phyloP scores from a whole-genome alignment of 257 asterid species.

The Ilex aquifolium region DNA sequence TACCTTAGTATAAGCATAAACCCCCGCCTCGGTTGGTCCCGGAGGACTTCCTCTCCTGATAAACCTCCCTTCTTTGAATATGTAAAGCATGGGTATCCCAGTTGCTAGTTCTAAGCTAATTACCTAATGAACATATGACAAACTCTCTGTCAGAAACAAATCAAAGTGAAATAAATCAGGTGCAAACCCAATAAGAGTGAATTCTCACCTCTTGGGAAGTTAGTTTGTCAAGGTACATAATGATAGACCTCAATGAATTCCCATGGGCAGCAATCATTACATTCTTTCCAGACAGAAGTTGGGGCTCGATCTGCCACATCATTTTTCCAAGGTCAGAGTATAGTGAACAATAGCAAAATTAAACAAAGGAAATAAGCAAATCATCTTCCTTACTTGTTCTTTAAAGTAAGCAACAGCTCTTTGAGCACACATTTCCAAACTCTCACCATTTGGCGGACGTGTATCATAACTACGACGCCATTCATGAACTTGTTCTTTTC shows the following conservation, averaged over 20 bases:
- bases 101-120: constrained; percentile 92
- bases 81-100: constrained; percentile 98
- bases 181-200: constrained; percentile 1
- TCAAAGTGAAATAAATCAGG: neutral
- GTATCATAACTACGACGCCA: constrained; percentile 95
- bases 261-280: constrained; percentile 98
- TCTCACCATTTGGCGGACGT: constrained; percentile 97
- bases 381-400: constrained; percentile 45
- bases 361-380: neutral
- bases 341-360: neutral
- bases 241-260: constrained; percentile 91
- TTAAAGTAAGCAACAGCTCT: constrained; percentile 95
- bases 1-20: constrained; percentile 96
- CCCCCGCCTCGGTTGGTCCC: constrained; percentile 82
- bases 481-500: constrained; percentile 82
- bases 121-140: constrained; percentile 43
- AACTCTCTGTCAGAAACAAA: neutral
- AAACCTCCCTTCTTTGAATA: constrained; percentile 72
- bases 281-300: constrained; percentile 66
- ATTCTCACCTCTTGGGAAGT: constrained; percentile 82
- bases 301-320: constrained; percentile 73
- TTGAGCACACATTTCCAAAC: constrained; percentile 97
- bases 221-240: constrained; percentile 92
- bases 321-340: constrained; percentile 10
- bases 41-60: constrained; percentile 94